These are phyloP conservation scores for Globisporangium spiculum DNA, from an alignment of 352 stramenopile species.

Conservation along the genomic window DNA sequence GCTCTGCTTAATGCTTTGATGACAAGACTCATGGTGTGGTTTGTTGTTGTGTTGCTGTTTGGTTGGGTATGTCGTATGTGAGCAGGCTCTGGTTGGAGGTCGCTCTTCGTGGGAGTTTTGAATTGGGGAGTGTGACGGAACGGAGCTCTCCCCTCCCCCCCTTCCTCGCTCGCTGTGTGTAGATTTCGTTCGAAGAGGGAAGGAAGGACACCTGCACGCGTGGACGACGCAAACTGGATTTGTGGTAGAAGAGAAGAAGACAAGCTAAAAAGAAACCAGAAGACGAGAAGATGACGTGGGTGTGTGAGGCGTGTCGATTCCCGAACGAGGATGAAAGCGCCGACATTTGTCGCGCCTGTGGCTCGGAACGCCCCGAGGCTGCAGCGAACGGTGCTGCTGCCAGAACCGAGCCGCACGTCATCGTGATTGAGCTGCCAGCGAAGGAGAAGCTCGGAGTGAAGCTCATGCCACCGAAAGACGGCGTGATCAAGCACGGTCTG, in stretches of 20 bases:
- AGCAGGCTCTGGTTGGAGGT: constrained; percentile 3
- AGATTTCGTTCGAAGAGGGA: constrained; percentile 5
- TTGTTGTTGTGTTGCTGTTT: neutral
- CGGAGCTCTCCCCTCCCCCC: neutral
- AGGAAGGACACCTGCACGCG: neutral
- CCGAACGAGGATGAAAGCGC: constrained; percentile 55
- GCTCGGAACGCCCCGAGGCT: constrained; percentile 39
- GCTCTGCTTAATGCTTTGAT: neutral
- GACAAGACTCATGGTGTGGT: neutral
- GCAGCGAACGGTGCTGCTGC: constrained; percentile 3
- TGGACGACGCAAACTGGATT: constrained; percentile 3
- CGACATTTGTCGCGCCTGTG: constrained; percentile 60
- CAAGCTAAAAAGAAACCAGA: constrained; percentile 3
- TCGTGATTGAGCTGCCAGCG: constrained; percentile 77
- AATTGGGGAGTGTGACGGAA: constrained; percentile 1
- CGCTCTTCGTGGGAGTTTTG: neutral
- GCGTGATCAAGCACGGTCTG: constrained; percentile 79
- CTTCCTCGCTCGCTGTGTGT: neutral
- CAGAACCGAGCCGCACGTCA: constrained; percentile 32
- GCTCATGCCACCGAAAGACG: constrained; percentile 79
- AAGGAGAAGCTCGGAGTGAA: constrained; percentile 88
- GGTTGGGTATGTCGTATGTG: neutral
- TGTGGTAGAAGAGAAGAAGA: neutral
- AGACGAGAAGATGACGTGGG: constrained; percentile 48
- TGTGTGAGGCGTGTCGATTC: constrained; percentile 62